Percentiles rank a stretch among this genome's conserved stretches.
These are phyloP conservation scores for Arachnopeziza araneosa DNA, from an alignment of 2,329 filamentous ascomycete species.

Conservation along the genomic window DNA sequence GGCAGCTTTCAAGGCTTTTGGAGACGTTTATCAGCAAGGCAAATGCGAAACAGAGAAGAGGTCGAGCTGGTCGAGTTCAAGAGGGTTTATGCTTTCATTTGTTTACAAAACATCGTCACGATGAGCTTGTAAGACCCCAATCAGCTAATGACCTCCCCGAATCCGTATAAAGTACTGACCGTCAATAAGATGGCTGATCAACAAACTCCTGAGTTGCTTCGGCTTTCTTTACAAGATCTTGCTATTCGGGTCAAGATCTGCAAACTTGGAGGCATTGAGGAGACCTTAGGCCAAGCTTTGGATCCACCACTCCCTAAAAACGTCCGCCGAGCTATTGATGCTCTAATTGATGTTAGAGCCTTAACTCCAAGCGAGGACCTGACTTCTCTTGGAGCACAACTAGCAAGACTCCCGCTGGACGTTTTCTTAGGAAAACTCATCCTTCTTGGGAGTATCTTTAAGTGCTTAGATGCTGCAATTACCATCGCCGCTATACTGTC, in stretches of 20 bases:
- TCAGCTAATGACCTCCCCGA: background rate
- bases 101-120: slow-evolving; percentile 85
- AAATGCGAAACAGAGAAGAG: slow-evolving; percentile 91
- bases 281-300: slow-evolving; percentile 79
- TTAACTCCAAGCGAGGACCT: slow-evolving; percentile 76
- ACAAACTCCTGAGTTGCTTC: slow-evolving; percentile 93
- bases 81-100: slow-evolving; percentile 93
- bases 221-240: slow-evolving; percentile 87
- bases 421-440: slow-evolving; percentile 94
- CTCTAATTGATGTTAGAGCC: slow-evolving; percentile 87
- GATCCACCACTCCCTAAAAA: slow-evolving; percentile 90
- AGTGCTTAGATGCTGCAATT: slow-evolving; percentile 84
- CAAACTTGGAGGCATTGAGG: slow-evolving; percentile 88
- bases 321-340: slow-evolving; percentile 86
- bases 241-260: slow-evolving; percentile 97
- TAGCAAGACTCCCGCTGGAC: slow-evolving; percentile 85
- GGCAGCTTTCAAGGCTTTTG: slow-evolving; percentile 83
- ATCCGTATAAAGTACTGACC: background rate
- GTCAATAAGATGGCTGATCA: slow-evolving; percentile 66
- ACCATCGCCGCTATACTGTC: slow-evolving; percentile 91
- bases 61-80: slow-evolving; percentile 91
- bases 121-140: slow-evolving; percentile 47
- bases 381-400: slow-evolving; percentile 77
- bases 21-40: slow-evolving; percentile 94
- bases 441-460: slow-evolving; percentile 78